Evolutionary conservation across 805 yeast species (phyloP), one percentile per base, ranked within the genome.

Genomic region (Candida incommunis): DNA sequence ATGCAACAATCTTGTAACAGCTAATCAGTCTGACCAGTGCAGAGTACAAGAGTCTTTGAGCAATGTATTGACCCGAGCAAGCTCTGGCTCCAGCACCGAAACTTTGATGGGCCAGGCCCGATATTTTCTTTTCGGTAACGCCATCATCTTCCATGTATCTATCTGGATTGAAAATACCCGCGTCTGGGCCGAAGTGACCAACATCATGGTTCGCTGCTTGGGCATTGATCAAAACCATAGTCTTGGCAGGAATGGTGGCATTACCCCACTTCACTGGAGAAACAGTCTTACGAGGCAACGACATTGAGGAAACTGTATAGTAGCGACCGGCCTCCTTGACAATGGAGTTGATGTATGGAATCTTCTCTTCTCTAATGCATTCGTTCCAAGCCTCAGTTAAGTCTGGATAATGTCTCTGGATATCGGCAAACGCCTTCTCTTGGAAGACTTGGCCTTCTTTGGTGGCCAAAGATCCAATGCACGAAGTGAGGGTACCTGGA

Each of bases 141-240:
- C 50, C 55, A 23, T 54, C 51, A 15, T 42, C 45, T 40, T 55
- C 54, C 46, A 57, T 37, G 50, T 56, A 59, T 15, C 63, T 49
- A 41, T 59, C 63, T 2, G 63, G 63, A 20, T 55, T 52, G 46
- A 58, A 59, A 2, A 40, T 44, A 18, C 48, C 46, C 4, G 61
- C 58, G 43, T 58, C 58, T 4, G 49, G 41, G 22, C 54, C 57
- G 11, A 51, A 47, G 23, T 59, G 53, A 40, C 45, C 51, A 15
- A 45, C 59, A 53, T 81, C 87, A 56, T 80, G 83, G 55, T 81
- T 80, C 2, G 80, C 88, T 1, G 81, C 77, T 66, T 71, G 79
- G 0, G 82, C 70, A 54, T 82, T 82, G 82, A 82, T 74, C 37
- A 79, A 63, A 42, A 81, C 52, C 0, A 70, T 64, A 0, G 86